A percentile compares a stretch with the other conserved stretches of the same genome.
phyloP scores from a whole-genome alignment of 2,329 filamentous ascomycete species.

The Dactylellina drechsleri region DNA sequence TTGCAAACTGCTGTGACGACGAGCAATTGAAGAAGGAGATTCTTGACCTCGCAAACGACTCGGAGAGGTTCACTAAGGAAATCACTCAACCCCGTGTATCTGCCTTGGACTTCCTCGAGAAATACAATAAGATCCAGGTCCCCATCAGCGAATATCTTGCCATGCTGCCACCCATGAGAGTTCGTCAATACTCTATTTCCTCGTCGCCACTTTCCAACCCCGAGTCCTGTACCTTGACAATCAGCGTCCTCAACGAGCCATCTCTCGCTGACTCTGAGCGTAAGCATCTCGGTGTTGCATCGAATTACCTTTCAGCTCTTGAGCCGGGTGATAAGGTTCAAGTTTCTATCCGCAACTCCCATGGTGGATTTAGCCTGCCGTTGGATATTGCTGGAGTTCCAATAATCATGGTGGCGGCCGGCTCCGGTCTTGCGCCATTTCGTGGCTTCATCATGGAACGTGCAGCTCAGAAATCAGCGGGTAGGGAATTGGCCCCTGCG shows the following conservation, averaged over 20 bases:
- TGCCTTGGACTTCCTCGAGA: constrained; percentile 75
- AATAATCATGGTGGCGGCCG: constrained; percentile 67
- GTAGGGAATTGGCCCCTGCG: constrained; percentile 69
- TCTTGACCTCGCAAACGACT: constrained; percentile 64
- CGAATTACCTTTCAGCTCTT: constrained; percentile 69
- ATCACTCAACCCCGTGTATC: constrained; percentile 70
- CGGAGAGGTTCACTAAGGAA: constrained; percentile 64
- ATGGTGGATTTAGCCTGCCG: constrained; percentile 67
- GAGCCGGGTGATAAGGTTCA: constrained; percentile 63
- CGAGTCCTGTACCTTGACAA: constrained; percentile 72
- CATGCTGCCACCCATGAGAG: constrained; percentile 79
- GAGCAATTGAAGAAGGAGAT: constrained; percentile 66
- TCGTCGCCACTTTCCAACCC: constrained; percentile 74
- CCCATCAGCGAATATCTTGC: constrained; percentile 74
- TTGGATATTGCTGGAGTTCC: constrained; percentile 64
- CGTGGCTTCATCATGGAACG: constrained; percentile 73
- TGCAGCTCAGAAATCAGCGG: constrained; percentile 65
- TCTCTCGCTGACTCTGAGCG: constrained; percentile 65
- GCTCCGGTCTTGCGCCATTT: constrained; percentile 72
- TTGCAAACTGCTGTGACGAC: constrained; percentile 67
- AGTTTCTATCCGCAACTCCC: constrained; percentile 63
- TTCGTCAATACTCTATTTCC: constrained; percentile 82
- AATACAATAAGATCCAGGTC: constrained; percentile 70
- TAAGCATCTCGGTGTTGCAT: constrained; percentile 70
- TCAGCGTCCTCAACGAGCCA: constrained; percentile 71